Base-by-base conservation (phyloP, 176 grass and related monocot genomes). In the Hordeum marinum region DNA sequence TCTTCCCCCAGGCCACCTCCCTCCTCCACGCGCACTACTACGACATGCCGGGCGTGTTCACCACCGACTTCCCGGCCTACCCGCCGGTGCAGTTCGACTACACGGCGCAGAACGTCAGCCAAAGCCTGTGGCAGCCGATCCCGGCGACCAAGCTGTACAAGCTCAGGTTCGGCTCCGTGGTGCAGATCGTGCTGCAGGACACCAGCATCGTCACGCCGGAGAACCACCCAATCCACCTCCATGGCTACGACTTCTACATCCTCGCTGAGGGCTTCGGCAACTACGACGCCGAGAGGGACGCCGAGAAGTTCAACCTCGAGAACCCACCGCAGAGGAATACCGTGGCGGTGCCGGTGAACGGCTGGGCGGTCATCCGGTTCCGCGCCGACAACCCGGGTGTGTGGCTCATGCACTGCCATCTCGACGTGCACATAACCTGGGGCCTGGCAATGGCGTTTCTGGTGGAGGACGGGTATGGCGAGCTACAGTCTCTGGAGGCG, bases 381-480 rank as follows among this genome's bases (percentile, higher is more conserved):
- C 79, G 91, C 12, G 91, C 91, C 21, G 84, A 96, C 72, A 96
- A 96, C 89, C 91, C 94, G 0, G 94, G 94, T 2, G 87, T 96
- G 45, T 96, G 91, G 94, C 77, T 96, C 52, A 82, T 93, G 91
- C 91, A 96, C 63, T 96, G 94, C 84, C 94, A 96, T 85, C 84
- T 96, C 35, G 94, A 96, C 80, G 94, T 94, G 81, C 94, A 96
- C 80, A 96, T 96, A 24, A 84, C 75, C 4, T 94, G 94, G 94
- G 94, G 94, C 62, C 73, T 94, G 80, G 94, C 94, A 7, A 96
- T 93, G 91, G 89, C 91, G 7, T 94, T 96, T 85, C 62, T 96
- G 13, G 94, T 96, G 10, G 91, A 92, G 31, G 85, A 96, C 42
- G 94, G 94, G 13, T 77, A 86, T 15, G 91, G 84, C 23, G 43